Conservation (phyloP, 345 rosid genomes). For the Sonneratia caseolaris region DNA sequence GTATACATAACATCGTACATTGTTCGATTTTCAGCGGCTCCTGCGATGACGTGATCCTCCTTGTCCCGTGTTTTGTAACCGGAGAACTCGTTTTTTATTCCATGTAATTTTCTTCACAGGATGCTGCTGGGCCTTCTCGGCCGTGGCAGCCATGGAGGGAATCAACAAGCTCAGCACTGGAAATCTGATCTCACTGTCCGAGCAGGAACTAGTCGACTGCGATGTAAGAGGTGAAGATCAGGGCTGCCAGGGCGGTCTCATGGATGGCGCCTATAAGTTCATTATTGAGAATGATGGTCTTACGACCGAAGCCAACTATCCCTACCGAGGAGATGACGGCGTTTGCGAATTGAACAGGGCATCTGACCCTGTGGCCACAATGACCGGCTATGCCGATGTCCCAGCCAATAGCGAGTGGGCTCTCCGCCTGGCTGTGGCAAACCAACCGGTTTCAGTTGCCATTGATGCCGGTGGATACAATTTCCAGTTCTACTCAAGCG, state of each 20-base stretch:
- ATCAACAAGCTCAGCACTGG: conserved; percentile 29
- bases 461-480: conserved; percentile 19
- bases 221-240: conserved; percentile 13
- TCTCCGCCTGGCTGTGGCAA: conserved; percentile 34
- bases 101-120: conserved; percentile 17
- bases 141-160: conserved; percentile 54
- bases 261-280: conserved; percentile 35
- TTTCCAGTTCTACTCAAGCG: conserved; percentile 30
- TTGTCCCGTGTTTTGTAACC: neutral
- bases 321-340: conserved; percentile 26
- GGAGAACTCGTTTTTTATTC: neutral
- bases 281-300: conserved; percentile 31
- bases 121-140: conserved; percentile 59
- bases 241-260: conserved; percentile 37
- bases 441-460: conserved; percentile 45
- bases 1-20: conserved; percentile 10
- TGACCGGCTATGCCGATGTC: conserved; percentile 29
- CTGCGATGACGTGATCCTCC: neutral
- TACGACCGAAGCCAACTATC: conserved; percentile 31
- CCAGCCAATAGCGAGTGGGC: conserved; percentile 36
- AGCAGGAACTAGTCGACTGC: conserved; percentile 53
- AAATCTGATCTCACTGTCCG: conserved; percentile 40
- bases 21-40: neutral
- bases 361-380: conserved; percentile 10
- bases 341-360: conserved; percentile 17